Percentiles rank a stretch among this genome's conserved stretches.
Conservation (phyloP, 148 eudicot genomes). For the Rhododendron kiyosumense region DNA sequence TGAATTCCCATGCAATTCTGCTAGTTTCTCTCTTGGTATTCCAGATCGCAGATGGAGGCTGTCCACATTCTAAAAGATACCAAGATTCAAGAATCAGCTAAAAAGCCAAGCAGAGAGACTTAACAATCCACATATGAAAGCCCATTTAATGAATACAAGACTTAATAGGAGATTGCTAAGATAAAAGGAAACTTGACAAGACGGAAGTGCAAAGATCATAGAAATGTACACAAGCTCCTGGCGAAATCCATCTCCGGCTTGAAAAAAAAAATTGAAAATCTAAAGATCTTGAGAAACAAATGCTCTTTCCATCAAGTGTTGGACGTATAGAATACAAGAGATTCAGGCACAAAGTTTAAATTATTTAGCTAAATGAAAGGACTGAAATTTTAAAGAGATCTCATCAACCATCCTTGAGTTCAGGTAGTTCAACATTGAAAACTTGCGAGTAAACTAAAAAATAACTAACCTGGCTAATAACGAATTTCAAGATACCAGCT, state of each 20-base stretch:
- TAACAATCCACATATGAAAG: not conserved
- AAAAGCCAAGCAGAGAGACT: conserved; percentile 1
- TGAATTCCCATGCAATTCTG: conserved; percentile 87
- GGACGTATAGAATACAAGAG: not conserved
- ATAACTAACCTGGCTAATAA: conserved; percentile 66
- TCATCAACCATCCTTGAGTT: conserved; percentile 6
- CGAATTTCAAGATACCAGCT: conserved; percentile 72
- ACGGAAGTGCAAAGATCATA: not conserved
- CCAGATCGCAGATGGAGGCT: conserved; percentile 93
- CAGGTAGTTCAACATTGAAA: not conserved
- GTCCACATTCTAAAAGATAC: conserved; percentile 61
- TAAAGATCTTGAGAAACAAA: not conserved
- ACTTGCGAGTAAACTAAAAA: not conserved
- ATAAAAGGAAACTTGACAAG: not conserved
- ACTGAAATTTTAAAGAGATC: not conserved
- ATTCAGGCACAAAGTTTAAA: not conserved
- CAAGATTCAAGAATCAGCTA: conserved; percentile 5
- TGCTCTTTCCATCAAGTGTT: not conserved
- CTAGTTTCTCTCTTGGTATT: conserved; percentile 64
- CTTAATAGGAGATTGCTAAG: not conserved
- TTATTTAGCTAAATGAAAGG: not conserved
- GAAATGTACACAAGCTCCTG: not conserved
- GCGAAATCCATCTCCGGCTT: not conserved
- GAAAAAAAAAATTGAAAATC: not conserved
- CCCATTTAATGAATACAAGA: not conserved